These are phyloP conservation scores for Penicillium concentricum DNA, from an alignment of 2,329 filamentous ascomycete species.

Conservation along the genomic window DNA sequence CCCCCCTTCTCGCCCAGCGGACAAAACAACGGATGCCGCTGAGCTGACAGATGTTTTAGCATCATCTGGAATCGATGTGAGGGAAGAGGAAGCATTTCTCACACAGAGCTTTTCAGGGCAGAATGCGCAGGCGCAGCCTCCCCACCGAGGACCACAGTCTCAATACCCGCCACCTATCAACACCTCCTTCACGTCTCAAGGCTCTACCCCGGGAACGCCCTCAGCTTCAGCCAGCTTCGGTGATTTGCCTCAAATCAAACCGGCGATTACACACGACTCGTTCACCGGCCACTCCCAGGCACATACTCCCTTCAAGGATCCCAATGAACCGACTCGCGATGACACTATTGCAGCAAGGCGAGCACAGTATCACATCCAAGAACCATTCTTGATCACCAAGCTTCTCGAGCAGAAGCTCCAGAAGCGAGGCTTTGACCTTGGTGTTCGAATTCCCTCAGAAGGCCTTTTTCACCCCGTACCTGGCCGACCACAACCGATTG, in stretches of 20 bases:
- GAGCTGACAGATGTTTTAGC: conserved; percentile 81
- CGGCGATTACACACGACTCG: conserved; percentile 55
- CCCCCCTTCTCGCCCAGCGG: conserved; percentile 59
- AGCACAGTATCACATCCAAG: conserved; percentile 68
- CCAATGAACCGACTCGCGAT: conserved; percentile 62
- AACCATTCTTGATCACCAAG: conserved; percentile 70
- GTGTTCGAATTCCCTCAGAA: conserved; percentile 59
- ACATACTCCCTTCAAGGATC: conserved; percentile 62
- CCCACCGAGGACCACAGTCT: conserved; percentile 42
- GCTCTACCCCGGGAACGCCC: conserved; percentile 42
- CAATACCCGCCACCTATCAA: conserved; percentile 51
- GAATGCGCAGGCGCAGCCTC: conserved; percentile 38
- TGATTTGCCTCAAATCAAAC: conserved; percentile 51
- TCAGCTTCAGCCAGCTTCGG: conserved; percentile 51
- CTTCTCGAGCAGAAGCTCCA: conserved; percentile 55
- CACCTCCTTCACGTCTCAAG: conserved; percentile 41
- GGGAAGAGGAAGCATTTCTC: conserved; percentile 80
- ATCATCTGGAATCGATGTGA: conserved; percentile 81
- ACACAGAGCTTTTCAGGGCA: conserved; percentile 54
- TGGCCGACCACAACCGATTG: conserved; percentile 44
- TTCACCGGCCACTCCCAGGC: conserved; percentile 68
- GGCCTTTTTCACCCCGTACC: conserved; percentile 50
- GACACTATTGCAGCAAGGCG: conserved; percentile 62
- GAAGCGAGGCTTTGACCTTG: conserved; percentile 59
- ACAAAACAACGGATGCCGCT: conserved; percentile 55